Base-by-base conservation (phyloP, 371 early-diverging fungal species). In the Mucor mucedo region DNA sequence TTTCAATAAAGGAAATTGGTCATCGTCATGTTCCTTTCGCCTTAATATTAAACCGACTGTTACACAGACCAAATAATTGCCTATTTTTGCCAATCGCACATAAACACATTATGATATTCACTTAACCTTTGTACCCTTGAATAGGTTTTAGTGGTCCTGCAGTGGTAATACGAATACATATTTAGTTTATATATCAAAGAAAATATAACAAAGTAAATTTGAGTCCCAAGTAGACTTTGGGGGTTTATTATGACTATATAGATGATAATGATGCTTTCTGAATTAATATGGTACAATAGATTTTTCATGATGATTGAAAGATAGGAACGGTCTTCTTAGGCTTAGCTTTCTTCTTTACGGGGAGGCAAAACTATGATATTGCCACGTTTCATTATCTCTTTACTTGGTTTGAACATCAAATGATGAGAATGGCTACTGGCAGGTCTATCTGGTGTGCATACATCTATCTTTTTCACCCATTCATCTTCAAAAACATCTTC, bases 391-490 rank as follows among this genome's bases (percentile, higher is more conserved):
- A 66, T 49, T 29, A 60, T 47, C 21, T 70, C 66, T 42, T 58
- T 68, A 28, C 65, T 69, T 10, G 75, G 70, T 21, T 66, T 49
- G 11, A 75, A 63, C 10, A 78, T 47, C n/a, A 64, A 52, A 58
- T 84, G 83, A 47, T 83, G 82, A 4, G 71, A 60, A 65, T 80
- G 82, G 8, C 69, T 60, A 9, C 32, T 58, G 27, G 70, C 71
- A 54, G 76, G 68, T 33, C 60, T 52, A 2, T 79, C 75, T 7
- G 68, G 41, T 7, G 69, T 66, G 40, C 90, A 90, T 14, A 75
- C 69, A 5, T 76, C 72, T 27, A 90, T 73, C 14, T 61, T 64
- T 63, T 76, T 72, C 28, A 87, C 79, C 89, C 88, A 88, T 16
- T 75, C 67, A 63, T 84, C 82, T 0, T 62, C 66, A 16, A 84